These are phyloP conservation scores for Russula griseocarnosa DNA, from an alignment of 768 basidiomycete genomes.

Conservation along the genomic window DNA sequence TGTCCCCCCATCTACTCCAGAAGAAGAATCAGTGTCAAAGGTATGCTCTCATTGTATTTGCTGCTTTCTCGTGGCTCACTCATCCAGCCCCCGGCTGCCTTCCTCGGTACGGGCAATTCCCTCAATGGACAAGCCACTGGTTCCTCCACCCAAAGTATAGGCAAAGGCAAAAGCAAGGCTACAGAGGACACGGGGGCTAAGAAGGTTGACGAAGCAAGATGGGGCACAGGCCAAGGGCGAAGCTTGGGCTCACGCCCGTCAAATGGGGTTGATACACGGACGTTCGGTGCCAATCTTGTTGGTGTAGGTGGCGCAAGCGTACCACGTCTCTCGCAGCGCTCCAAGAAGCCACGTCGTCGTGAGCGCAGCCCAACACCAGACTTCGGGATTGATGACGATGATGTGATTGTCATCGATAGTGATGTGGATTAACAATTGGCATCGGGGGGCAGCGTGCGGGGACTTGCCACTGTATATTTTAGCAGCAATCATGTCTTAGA, in stretches of 20 bases:
- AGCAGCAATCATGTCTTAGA: constrained; percentile 15
- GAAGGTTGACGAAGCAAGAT: constrained; percentile 25
- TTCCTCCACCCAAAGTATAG: constrained; percentile 40
- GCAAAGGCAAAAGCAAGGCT: constrained; percentile 47
- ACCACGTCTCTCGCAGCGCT: constrained; percentile 42
- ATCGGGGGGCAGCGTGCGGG: neutral
- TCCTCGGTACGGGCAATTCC: constrained; percentile 64
- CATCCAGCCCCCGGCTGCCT: constrained; percentile 44
- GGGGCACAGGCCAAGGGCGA: constrained; percentile 43
- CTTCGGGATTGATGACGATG: constrained; percentile 81
- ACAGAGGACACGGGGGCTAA: constrained; percentile 23
- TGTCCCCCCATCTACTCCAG: constrained; percentile 42
- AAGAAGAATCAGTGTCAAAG: constrained; percentile 18
- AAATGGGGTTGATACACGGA: constrained; percentile 37
- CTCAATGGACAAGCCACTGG: constrained; percentile 50
- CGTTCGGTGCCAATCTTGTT: constrained; percentile 38
- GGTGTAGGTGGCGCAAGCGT: constrained; percentile 56
- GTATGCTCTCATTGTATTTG: constrained; percentile 21
- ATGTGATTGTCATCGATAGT: constrained; percentile 80
- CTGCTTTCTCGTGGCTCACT: neutral
- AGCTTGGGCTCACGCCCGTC: constrained; percentile 42
- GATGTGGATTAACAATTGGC: constrained; percentile 38
- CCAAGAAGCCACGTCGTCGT: constrained; percentile 31
- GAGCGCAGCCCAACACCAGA: constrained; percentile 66
- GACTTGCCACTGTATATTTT: neutral